These are phyloP conservation scores for Cruciata laevipes DNA, from an alignment of 257 asterid species.

Conservation along the genomic window DNA sequence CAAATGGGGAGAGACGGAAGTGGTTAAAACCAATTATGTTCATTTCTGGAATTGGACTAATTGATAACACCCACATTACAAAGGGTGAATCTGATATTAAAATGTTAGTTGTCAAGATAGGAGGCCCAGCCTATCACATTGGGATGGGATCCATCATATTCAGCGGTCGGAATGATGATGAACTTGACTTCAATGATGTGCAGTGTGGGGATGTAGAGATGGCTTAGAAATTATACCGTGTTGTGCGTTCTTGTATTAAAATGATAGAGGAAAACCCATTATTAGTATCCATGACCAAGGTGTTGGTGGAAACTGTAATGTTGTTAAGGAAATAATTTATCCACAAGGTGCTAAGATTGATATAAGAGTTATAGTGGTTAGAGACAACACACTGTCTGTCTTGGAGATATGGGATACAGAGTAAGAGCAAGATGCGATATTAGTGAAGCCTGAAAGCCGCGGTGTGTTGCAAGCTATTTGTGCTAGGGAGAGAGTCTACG, in stretches of 20 bases:
- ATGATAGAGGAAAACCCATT: slow-evolving; percentile 79
- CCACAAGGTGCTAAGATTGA: slow-evolving; percentile 88
- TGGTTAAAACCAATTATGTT: slow-evolving; percentile 98
- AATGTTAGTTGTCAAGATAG: slow-evolving; percentile 92
- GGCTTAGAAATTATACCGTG: slow-evolving; percentile 85
- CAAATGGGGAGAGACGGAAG: slow-evolving; percentile 79
- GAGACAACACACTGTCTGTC: slow-evolving; percentile 88
- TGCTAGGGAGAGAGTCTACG: slow-evolving; percentile 78
- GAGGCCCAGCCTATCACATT: slow-evolving; percentile 94
- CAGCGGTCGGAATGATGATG: slow-evolving; percentile 91
- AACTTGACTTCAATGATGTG: slow-evolving; percentile 82
- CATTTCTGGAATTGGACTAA: slow-evolving; percentile 91
- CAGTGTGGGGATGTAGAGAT: slow-evolving; percentile 95
- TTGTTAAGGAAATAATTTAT: slow-evolving; percentile 65
- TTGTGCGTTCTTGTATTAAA: slow-evolving; percentile 83
- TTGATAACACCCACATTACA: slow-evolving; percentile 63
- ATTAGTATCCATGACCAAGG: slow-evolving; percentile 96
- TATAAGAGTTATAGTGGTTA: slow-evolving; percentile 76
- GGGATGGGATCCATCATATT: slow-evolving; percentile 99
- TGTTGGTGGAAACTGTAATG: slow-evolving; percentile 74
- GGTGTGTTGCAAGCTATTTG: slow-evolving; percentile 56
- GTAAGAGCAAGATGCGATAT: slow-evolving; percentile 95
- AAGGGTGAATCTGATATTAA: slow-evolving; percentile 90
- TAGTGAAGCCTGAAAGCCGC: slow-evolving; percentile 83
- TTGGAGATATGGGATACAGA: slow-evolving; percentile 99